A percentile compares a stretch with the other conserved stretches of the same genome.
These are phyloP conservation scores for Athelia psychrophila DNA, from an alignment of 1,284 basidiomycete species.

Conservation along the genomic window DNA sequence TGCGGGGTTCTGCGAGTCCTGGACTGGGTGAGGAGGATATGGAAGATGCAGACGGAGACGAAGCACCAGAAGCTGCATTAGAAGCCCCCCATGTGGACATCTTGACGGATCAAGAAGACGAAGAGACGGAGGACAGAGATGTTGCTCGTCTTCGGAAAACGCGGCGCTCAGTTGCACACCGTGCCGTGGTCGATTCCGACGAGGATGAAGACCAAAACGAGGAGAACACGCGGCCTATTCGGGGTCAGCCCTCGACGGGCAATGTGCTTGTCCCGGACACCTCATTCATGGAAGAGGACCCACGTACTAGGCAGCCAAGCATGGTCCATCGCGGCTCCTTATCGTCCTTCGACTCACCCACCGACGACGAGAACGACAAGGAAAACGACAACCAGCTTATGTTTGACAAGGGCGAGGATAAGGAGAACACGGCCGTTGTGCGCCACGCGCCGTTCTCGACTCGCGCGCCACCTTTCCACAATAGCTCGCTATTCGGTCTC, in stretches of 20 bases:
- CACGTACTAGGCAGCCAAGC: background rate
- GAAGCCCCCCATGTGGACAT: conserved; percentile 10
- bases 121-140: conserved; percentile 5
- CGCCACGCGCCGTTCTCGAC: conserved; percentile 29
- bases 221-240: conserved; percentile 6
- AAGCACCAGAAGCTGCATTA: conserved; percentile 1
- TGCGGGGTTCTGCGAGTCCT: conserved; percentile 33
- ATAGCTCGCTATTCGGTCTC: conserved; percentile 23
- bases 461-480: conserved; percentile 20
- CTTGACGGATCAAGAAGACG: conserved; percentile 3
- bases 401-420: conserved; percentile 67
- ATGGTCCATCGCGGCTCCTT: conserved; percentile 27
- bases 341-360: conserved; percentile 48
- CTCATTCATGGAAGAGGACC: conserved; percentile 4
- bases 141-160: background rate
- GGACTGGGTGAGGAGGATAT: conserved; percentile 13
- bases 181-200: conserved; percentile 37
- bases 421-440: conserved; percentile 63
- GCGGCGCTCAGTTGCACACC: conserved; percentile 15
- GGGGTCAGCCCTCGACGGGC: conserved; percentile 3
- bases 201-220: conserved; percentile 23
- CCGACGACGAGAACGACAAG: conserved; percentile 68
- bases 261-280: conserved; percentile 17
- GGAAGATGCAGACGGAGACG: conserved; percentile 18
- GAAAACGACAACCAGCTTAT: conserved; percentile 59